Evolutionary conservation across 2,329 filamentous ascomycete species (phyloP), one percentile per base, ranked within the genome.

Genomic region (Dichotomopilus funicola): DNA sequence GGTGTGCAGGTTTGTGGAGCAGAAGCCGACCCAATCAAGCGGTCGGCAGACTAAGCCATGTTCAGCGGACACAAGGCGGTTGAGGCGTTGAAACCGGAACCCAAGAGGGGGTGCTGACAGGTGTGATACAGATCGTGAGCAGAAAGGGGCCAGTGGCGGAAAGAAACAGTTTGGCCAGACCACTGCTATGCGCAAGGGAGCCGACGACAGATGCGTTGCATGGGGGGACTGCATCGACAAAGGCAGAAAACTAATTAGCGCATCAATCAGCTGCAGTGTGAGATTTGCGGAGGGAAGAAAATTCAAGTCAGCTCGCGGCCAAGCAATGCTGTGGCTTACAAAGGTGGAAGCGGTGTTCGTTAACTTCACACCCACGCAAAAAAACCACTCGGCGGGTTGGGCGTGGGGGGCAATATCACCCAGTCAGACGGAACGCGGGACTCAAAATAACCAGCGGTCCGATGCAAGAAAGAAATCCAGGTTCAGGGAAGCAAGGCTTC

Each of bases 1-100:
- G 51, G 54, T 55, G 55, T 62, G 62, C 62, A 61, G 61, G 37
- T 52, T 48, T 3, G 62, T 64, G 61, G 62, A 64, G 62, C 46
- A 59, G 51, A 47, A 41, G 27, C 33, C 35, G 57, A 37, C 51
- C 61, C 61, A 64, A 64, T 64, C 61, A 63, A 59, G 52, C 46
- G 36, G 34, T 51, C 37, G 33, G 33, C 40, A 54, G 54, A 50
- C 43, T 43, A 54, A 51, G 50, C 49, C 47, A 54, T 53, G 55
- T 48, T 42, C 45, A 53, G 48, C 46, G 55, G 50, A 52, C 50
- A 27, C 19, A 41, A 41, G 48, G 47, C 40, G 54, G 49, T 49
- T 53, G 40, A 51, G 37, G 36, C 34, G 48, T 49, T 49, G 36
- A 56, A 43, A 50, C n/a, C 42, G 38, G 55, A 42, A 33, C 45